These are phyloP conservation scores for Plantago ovata DNA, from an alignment of 257 asterid species.

Conservation along the genomic window DNA sequence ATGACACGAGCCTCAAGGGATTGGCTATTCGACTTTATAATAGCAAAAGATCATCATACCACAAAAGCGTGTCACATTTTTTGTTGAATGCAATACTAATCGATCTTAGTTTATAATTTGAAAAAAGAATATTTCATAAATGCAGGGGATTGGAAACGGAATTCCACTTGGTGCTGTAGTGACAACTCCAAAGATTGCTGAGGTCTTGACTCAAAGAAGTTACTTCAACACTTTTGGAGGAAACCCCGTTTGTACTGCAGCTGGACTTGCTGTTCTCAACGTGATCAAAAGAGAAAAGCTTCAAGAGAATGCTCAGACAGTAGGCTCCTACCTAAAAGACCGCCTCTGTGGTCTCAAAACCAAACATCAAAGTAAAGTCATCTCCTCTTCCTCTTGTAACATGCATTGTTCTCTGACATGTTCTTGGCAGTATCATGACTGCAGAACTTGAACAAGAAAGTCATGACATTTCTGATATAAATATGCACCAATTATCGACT, in stretches of 20 bases:
- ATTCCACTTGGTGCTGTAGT: slow-evolving; percentile 76
- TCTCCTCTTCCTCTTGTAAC: background rate
- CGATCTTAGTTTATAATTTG: too few relatives aligned
- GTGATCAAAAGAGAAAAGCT: slow-evolving; percentile 65
- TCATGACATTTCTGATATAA: too few relatives aligned
- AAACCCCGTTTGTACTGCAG: slow-evolving; percentile 69
- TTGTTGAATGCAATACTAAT: too few relatives aligned
- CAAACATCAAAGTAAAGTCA: slow-evolving; percentile 52
- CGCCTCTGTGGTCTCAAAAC: slow-evolving; percentile 57
- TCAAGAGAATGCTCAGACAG: slow-evolving; percentile 63
- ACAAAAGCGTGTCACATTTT: background rate
- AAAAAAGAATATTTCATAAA: background rate
- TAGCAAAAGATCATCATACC: background rate
- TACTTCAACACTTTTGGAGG: slow-evolving; percentile 86
- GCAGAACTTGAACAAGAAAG: too few relatives aligned
- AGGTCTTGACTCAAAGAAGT: slow-evolving; percentile 57
- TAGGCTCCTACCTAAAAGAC: slow-evolving; percentile 62
- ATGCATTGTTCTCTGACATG: too few relatives aligned
- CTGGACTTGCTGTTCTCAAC: slow-evolving; percentile 65
- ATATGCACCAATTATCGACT: too few relatives aligned
- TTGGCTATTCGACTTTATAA: background rate
- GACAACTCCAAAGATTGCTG: slow-evolving; percentile 59
- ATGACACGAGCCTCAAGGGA: too few relatives aligned
- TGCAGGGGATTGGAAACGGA: slow-evolving; percentile 74
- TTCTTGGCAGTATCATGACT: too few relatives aligned